Evolutionary conservation across 2,329 filamentous ascomycete species (phyloP).

Genomic region (Cladosporium velox): DNA sequence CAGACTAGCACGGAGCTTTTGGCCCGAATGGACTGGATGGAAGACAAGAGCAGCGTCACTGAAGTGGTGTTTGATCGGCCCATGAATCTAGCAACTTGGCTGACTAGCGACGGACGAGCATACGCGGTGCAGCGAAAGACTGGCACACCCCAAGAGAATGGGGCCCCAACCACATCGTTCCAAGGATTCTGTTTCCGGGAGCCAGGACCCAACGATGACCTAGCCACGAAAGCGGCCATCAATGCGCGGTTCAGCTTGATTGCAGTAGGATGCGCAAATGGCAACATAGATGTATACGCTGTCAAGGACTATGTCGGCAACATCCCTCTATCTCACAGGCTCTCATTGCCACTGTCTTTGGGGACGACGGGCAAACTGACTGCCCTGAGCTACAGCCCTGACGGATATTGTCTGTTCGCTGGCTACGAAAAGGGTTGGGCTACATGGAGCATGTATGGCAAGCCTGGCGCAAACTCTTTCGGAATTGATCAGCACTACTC

Average conservation of each 20-base stretch:
- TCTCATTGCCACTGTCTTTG: slow-evolving; percentile 68
- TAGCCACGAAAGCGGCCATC: slow-evolving; percentile 75
- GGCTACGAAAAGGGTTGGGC: slow-evolving; percentile 93
- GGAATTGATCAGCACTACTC: slow-evolving; percentile 65
- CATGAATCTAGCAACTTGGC: slow-evolving; percentile 94
- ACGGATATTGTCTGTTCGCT: slow-evolving; percentile 93
- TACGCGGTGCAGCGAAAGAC: slow-evolving; percentile 81
- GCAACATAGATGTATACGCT: slow-evolving; percentile 83
- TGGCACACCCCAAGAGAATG: slow-evolving; percentile 42
- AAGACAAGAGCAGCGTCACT: slow-evolving; percentile 71
- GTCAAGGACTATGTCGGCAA: slow-evolving; percentile 93
- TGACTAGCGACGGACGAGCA: slow-evolving; percentile 81
- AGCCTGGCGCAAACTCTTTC: slow-evolving; percentile 83
- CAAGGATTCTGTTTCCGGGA: slow-evolving; percentile 88
- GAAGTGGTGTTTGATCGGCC: slow-evolving; percentile 94
- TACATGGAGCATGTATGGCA: slow-evolving; percentile 96
- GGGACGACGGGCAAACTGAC: slow-evolving; percentile 70
- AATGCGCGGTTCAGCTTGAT: slow-evolving; percentile 95
- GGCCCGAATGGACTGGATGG: slow-evolving; percentile 82
- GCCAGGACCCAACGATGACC: slow-evolving; percentile 60
- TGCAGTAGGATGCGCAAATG: slow-evolving; percentile 78
- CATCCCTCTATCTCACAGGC: slow-evolving; percentile 80
- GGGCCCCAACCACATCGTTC: slow-evolving; percentile 73
- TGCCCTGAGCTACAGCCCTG: slow-evolving; percentile 82
- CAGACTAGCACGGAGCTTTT: slow-evolving; percentile 91